Conservation (phyloP, 2,329 filamentous ascomycete genomes). For the Fusarium cyanostomum region DNA sequence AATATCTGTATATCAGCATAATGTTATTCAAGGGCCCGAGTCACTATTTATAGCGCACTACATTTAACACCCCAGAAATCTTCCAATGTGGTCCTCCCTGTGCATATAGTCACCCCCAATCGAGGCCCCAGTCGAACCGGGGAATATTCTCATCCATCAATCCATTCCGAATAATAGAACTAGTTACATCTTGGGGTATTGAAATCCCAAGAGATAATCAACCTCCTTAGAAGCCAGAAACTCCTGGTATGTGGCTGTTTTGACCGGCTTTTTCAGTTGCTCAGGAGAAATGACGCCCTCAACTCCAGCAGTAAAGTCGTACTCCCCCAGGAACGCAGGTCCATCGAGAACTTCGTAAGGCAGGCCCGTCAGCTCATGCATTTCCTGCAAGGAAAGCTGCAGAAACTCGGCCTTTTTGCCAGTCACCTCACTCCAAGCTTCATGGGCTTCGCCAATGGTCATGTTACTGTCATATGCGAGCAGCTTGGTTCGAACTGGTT, state of each 20-base stretch:
- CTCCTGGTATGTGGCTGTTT: constrained; percentile 44
- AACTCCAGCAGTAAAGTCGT: constrained; percentile 54
- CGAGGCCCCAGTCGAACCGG: too few species aligned
- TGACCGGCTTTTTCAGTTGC: constrained; percentile 49
- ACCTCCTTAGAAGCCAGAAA: constrained; percentile 39
- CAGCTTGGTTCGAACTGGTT: constrained; percentile 52
- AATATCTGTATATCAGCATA: too few species aligned
- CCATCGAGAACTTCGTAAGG: constrained; percentile 52
- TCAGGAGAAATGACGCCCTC: constrained; percentile 49
- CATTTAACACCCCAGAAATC: too few species aligned
- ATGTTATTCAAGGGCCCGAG: too few species aligned
- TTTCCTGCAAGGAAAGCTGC: constrained; percentile 43
- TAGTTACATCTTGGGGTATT: not conserved
- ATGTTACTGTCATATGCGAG: constrained; percentile 56
- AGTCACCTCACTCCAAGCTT: constrained; percentile 49
- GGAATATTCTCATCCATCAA: too few species aligned
- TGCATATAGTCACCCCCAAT: too few species aligned
- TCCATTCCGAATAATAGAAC: not conserved
- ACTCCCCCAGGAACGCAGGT: constrained; percentile 49
- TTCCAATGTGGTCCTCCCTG: too few species aligned
- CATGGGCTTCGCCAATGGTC: constrained; percentile 45
- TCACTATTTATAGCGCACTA: too few species aligned
- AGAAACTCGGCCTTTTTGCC: constrained; percentile 49
- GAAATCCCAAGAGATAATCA: constrained; percentile 14
- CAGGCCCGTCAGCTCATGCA: constrained; percentile 48